Percentiles rank a stretch among this genome's conserved stretches.
Conservation (phyloP, 331 rosid genomes). For the Malus hybrid region DNA sequence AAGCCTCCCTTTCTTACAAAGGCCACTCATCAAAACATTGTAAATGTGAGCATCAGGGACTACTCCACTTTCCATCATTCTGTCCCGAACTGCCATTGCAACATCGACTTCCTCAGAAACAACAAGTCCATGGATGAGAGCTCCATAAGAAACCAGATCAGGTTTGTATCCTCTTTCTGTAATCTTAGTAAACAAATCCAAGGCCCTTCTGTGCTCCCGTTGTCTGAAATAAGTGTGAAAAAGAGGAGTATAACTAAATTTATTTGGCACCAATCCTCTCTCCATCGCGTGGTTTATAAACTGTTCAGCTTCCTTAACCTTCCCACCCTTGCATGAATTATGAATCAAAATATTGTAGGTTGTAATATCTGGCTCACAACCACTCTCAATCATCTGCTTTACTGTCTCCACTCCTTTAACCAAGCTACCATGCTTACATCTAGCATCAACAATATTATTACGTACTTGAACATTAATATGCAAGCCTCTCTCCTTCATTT, state of each 20-base stretch:
- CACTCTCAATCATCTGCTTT: slow-evolving; percentile 45
- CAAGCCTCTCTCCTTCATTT: slow-evolving; percentile 60
- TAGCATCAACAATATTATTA: slow-evolving; percentile 58
- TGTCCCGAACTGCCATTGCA: slow-evolving; percentile 53
- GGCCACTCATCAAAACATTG: slow-evolving; percentile 77
- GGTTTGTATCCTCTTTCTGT: slow-evolving; percentile 50
- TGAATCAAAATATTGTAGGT: slow-evolving; percentile 63
- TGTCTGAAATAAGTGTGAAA: slow-evolving; percentile 49
- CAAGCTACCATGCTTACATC: slow-evolving; percentile 42
- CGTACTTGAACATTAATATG: slow-evolving; percentile 39
- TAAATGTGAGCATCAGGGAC: slow-evolving; percentile 70
- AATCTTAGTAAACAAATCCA: slow-evolving; percentile 53
- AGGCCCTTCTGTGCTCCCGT: slow-evolving; percentile 58
- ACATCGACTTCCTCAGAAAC: slow-evolving; percentile 50
- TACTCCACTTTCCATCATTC: slow-evolving; percentile 63
- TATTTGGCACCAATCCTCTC: slow-evolving; percentile 43
- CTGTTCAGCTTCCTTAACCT: slow-evolving; percentile 51
- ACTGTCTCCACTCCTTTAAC: slow-evolving; percentile 36
- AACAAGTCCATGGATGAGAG: slow-evolving; percentile 70
- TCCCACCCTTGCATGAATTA: slow-evolving; percentile 47
- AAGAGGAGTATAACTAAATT: slow-evolving; percentile 59
- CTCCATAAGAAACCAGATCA: slow-evolving; percentile 68
- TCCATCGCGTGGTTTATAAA: slow-evolving; percentile 38
- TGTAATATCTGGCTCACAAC: slow-evolving; percentile 62
- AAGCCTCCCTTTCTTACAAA: slow-evolving; percentile 67